A percentile compares a stretch with the other conserved stretches of the same genome.
Conservation (phyloP, 345 rosid species). For the Trapa incisa region DNA sequence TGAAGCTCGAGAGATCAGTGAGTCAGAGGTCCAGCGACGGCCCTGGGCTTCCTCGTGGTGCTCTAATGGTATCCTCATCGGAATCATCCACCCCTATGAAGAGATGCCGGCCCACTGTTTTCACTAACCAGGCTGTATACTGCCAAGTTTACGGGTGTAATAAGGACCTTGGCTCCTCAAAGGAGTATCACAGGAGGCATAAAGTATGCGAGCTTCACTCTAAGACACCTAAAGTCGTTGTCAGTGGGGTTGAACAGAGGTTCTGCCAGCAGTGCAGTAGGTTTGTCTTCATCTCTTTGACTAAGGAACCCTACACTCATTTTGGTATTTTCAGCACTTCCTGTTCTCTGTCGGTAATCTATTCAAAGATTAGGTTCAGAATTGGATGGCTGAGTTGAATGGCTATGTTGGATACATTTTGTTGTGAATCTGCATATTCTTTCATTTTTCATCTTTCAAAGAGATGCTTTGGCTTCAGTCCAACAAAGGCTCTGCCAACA, state of each 20-base stretch:
- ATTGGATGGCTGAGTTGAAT: not conserved
- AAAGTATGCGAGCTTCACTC: conserved; percentile 76
- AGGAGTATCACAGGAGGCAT: conserved; percentile 72
- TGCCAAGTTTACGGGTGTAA: conserved; percentile 74
- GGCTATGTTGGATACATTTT: not conserved
- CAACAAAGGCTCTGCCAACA: conserved; percentile 84
- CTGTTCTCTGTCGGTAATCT: not conserved
- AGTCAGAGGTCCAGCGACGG: conserved; percentile 3
- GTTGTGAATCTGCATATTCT: not conserved
- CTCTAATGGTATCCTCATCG: conserved; percentile 14
- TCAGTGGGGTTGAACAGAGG: conserved; percentile 59
- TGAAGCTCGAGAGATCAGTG: conserved; percentile 13
- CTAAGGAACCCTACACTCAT: not conserved
- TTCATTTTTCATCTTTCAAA: not conserved
- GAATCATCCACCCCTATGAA: conserved; percentile 18
- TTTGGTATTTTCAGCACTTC: not conserved
- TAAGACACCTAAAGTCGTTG: conserved; percentile 52
- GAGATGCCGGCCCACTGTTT: conserved; percentile 19
- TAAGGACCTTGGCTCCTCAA: conserved; percentile 58
- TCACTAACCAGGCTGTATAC: conserved; percentile 18
- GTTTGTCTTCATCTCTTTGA: conserved; percentile 16
- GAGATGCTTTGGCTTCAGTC: not conserved
- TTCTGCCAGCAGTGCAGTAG: conserved; percentile 95
- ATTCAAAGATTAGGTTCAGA: not conserved
- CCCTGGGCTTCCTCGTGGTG: conserved; percentile 9